Evolutionary conservation across 2,329 filamentous ascomycete species (phyloP), one percentile per base, ranked within the genome.

Genomic region (Hymenoscyphus repandus): DNA sequence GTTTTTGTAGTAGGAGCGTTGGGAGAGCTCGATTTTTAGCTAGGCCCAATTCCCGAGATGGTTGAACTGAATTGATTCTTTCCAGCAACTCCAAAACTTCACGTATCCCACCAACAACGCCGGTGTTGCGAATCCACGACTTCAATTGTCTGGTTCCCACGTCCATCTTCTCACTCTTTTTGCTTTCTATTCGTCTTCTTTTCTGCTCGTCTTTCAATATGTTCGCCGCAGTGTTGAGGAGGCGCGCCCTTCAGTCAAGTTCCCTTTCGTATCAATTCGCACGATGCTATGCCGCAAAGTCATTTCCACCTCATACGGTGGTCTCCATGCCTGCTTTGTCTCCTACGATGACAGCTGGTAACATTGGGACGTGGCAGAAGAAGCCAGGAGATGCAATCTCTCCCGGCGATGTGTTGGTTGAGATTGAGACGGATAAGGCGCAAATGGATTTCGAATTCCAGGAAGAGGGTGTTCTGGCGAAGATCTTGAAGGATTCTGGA

Each of bases 371-470:
- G 58, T 99, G 93, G 93, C 90, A 97, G 77, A 99, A 97, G 82
- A 95, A 96, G 77, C 79, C 84, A 61, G 93, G 93, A 68, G 93
- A 99, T 72, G 68, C 77, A 57, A 85, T 99, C 70, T 76, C 82
- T 52, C 91, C 95, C 47, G 93, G 93, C 69, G 93, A 99, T 70
- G 93, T 99, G 42, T 76, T 99, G 62, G 91, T 96, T 62, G 91
- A 96, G 79, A 96, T 97, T 66, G 93, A 99, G 81, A 99, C 93
- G 64, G 93, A 99, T 75, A 99, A 99, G 81, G 93, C 93, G 59
- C 93, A 97, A 77, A 99, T 99, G 93, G 93, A 99, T 77, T 97
- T 99, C 70, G 93, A 99, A 74, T 97, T 95, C 74, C 93, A 99
- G 74, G 93, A 99, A 67, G 93, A 97, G 70, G 93, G 92, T 77